These are phyloP conservation scores for Nemania serpens DNA, from an alignment of 2,329 filamentous ascomycete genomes.

Conservation along the genomic window DNA sequence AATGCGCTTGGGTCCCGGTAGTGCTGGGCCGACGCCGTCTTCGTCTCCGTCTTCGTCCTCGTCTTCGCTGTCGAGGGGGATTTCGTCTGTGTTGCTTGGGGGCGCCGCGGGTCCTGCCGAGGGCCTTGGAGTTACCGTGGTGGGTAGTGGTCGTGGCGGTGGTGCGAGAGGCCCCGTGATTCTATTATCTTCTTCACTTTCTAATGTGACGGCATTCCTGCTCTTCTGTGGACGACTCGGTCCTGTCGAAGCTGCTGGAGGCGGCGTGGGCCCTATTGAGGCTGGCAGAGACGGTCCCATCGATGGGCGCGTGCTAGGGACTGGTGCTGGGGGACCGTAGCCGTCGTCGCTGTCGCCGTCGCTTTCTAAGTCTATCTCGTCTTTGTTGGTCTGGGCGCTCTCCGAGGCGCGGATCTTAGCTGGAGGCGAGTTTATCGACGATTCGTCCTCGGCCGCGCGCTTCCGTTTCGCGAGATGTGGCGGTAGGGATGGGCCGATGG, in stretches of 20 bases:
- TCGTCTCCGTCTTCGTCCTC: slow-evolving; percentile 28
- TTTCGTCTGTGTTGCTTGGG: slow-evolving; percentile 33
- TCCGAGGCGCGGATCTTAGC: slow-evolving; percentile 49
- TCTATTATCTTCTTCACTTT: slow-evolving; percentile 47
- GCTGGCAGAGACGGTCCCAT: slow-evolving; percentile 19
- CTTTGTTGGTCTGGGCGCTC: slow-evolving; percentile 51
- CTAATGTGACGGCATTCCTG: slow-evolving; percentile 53
- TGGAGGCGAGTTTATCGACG: slow-evolving; percentile 46
- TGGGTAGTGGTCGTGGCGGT: slow-evolving; percentile 20
- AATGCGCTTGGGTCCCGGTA: slow-evolving; percentile 38
- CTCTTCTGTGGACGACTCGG: slow-evolving; percentile 31
- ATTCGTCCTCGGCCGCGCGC: slow-evolving; percentile 53
- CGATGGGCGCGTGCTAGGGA: slow-evolving; percentile 4
- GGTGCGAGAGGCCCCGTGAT: slow-evolving; percentile 29
- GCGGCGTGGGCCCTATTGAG: slow-evolving; percentile 24
- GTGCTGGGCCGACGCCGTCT: slow-evolving; percentile 32
- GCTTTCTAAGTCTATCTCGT: slow-evolving; percentile 42
- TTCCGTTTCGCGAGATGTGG: slow-evolving; percentile 69
- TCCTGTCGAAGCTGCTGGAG: slow-evolving; percentile 7
- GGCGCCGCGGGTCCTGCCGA: slow-evolving; percentile 33
- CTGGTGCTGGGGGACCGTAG: slow-evolving; percentile 32
- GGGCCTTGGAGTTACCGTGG: slow-evolving; percentile 17
- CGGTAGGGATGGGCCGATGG: slow-evolving; percentile 72
- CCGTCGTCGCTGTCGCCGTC: slow-evolving; percentile 40
- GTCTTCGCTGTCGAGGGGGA: slow-evolving; percentile 30